These are phyloP conservation scores for Colletotrichum spinosum DNA, from an alignment of 2,329 filamentous ascomycete species.

Conservation along the genomic window DNA sequence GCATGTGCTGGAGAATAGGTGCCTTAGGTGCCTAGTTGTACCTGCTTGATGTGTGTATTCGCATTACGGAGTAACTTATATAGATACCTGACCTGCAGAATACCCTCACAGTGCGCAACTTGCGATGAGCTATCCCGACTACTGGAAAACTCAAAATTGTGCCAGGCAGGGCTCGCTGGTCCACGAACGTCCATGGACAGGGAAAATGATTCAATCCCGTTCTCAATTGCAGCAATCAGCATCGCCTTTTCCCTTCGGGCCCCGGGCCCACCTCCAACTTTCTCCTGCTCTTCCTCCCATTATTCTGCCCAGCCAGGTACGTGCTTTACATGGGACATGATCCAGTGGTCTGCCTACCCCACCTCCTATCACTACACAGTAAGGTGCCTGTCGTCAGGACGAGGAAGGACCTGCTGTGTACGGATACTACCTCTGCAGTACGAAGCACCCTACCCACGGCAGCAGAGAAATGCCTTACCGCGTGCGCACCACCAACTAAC, in stretches of 20 bases:
- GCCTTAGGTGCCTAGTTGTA: no score
- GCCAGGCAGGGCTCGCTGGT: slow-evolving; percentile 26
- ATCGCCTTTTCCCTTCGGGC: background rate
- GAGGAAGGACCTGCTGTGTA: no score
- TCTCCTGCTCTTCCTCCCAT: slow-evolving; percentile 18
- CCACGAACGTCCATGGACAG: slow-evolving; percentile 19
- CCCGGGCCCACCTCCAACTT: slow-evolving; percentile 32
- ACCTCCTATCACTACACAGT: background rate
- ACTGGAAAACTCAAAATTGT: slow-evolving; percentile 36
- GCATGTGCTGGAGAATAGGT: no score
- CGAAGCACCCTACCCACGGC: background rate
- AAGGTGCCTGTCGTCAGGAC: no score
- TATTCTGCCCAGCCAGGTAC: slow-evolving; percentile 29
- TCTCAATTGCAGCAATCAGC: slow-evolving; percentile 16
- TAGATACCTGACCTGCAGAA: slow-evolving; percentile 8
- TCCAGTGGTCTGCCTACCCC: slow-evolving; percentile 5
- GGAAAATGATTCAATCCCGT: slow-evolving; percentile 35
- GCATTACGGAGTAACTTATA: no score
- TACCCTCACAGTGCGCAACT: slow-evolving; percentile 6
- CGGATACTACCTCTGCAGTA: no score
- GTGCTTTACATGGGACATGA: slow-evolving; percentile 7
- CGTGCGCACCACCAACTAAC: no score
- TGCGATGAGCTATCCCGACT: slow-evolving; percentile 15
- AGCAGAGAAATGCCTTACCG: no score
- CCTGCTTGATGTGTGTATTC: no score